Percentiles rank a stretch among this genome's conserved stretches.
phyloP scores from a whole-genome alignment of 2,329 filamentous ascomycete genomes.

The Aspergillus pseudoglaucus region DNA sequence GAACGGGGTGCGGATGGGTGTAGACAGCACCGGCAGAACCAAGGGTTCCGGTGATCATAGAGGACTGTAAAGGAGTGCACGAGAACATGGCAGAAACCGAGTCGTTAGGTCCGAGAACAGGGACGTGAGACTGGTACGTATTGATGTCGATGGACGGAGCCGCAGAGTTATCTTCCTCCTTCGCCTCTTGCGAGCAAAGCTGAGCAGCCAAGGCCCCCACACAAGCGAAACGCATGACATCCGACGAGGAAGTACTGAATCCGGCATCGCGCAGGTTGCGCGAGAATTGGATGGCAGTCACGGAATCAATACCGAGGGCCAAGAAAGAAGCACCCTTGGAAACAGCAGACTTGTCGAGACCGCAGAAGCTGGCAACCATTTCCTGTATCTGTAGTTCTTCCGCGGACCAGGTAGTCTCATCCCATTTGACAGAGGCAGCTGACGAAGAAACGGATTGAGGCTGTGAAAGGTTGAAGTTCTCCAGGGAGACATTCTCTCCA shows the following conservation, averaged over 20 bases:
- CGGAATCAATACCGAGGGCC: slow-evolving; percentile 26
- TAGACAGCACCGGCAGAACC: slow-evolving; percentile 54
- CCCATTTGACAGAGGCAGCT: slow-evolving; percentile 8
- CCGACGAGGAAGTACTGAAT: slow-evolving; percentile 25
- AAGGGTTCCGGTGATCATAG: slow-evolving; percentile 67
- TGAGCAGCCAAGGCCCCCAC: slow-evolving; percentile 20
- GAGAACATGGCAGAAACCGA: slow-evolving; percentile 21
- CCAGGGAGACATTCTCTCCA: slow-evolving; percentile 18
- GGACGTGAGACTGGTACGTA: slow-evolving; percentile 9
- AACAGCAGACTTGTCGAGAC: slow-evolving; percentile 15
- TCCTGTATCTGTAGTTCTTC: slow-evolving; percentile 19
- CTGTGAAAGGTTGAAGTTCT: slow-evolving; percentile 15
- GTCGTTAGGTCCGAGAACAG: slow-evolving; percentile 11
- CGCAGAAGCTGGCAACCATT: slow-evolving; percentile 17
- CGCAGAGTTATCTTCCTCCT: slow-evolving; percentile 4
- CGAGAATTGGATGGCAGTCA: slow-evolving; percentile 28
- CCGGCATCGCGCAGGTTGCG: slow-evolving; percentile 21
- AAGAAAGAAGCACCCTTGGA: slow-evolving; percentile 27
- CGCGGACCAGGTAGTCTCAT: slow-evolving; percentile 15
- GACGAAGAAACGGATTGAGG: background rate
- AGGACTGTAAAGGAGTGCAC: slow-evolving; percentile 76
- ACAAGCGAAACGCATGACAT: slow-evolving; percentile 29
- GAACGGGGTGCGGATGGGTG: slow-evolving; percentile 65
- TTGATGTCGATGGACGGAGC: background rate
- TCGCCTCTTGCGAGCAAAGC: slow-evolving; percentile 1